Percentiles rank a stretch among this genome's conserved stretches.
These are phyloP conservation scores for Ustilago hordei DNA, from an alignment of 1,284 basidiomycete genomes.

Conservation along the genomic window DNA sequence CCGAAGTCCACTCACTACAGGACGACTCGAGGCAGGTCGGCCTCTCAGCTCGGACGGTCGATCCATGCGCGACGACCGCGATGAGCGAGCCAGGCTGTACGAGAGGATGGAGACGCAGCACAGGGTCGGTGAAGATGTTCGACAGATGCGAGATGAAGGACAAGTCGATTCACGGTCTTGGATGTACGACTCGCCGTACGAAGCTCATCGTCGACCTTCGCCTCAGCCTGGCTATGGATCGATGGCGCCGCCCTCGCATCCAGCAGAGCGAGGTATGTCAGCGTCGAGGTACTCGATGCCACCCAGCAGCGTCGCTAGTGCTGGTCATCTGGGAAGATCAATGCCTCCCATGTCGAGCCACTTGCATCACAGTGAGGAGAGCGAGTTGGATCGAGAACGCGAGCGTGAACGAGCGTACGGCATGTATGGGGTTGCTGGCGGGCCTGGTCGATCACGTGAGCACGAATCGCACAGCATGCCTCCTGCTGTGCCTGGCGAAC, in stretches of 20 bases:
- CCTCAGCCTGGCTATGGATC: constrained; percentile 28
- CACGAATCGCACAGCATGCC: constrained; percentile 43
- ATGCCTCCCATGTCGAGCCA: constrained; percentile 27
- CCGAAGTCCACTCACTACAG: constrained; percentile 26
- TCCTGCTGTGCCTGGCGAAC: constrained; percentile 25
- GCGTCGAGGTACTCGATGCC: constrained; percentile 43
- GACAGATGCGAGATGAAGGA: constrained; percentile 24
- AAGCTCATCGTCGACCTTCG: constrained; percentile 31
- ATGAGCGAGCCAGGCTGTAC: constrained; percentile 17
- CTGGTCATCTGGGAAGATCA: constrained; percentile 26
- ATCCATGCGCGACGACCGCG: constrained; percentile 12
- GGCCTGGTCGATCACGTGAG: constrained; percentile 25
- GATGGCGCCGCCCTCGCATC: constrained; percentile 47
- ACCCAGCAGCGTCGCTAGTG: constrained; percentile 19
- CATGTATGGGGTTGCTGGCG: constrained; percentile 20
- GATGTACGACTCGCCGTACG: constrained; percentile 42
- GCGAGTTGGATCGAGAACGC: constrained; percentile 20
- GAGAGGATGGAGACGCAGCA: constrained; percentile 28
- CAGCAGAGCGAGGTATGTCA: constrained; percentile 30
- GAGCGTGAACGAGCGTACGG: constrained; percentile 32
- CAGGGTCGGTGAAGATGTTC: constrained; percentile 15
- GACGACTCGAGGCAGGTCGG: constrained; percentile 16
- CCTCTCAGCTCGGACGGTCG: constrained; percentile 20
- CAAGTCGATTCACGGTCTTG: constrained; percentile 24
- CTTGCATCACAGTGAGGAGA: constrained; percentile 20